Conservation (phyloP, 768 basidiomycete species). For the Scleroderma bovista region DNA sequence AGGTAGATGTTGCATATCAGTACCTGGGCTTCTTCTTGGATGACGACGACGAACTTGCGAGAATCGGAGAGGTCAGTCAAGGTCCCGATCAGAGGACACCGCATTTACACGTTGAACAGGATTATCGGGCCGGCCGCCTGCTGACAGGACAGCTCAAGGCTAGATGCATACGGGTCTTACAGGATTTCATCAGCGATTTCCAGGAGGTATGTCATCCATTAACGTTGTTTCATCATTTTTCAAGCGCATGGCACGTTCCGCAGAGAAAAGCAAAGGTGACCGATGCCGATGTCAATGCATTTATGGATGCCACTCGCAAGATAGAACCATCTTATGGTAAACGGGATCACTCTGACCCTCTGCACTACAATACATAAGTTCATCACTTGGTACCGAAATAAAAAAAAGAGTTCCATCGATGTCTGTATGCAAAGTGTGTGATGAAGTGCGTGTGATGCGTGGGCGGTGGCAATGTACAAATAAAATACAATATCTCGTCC, state of each 20-base stretch:
- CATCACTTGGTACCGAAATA: not conserved
- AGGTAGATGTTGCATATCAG: conserved; percentile 94
- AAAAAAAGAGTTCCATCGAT: not conserved
- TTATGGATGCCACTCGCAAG: conserved; percentile 77
- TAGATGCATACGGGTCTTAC: conserved; percentile 76
- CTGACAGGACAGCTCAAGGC: conserved; percentile 91
- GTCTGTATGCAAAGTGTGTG: not conserved
- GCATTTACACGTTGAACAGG: conserved; percentile 41
- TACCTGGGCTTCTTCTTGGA: conserved; percentile 95
- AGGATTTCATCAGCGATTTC: conserved; percentile 79
- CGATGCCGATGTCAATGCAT: conserved; percentile 64
- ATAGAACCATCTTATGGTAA: conserved; percentile 58
- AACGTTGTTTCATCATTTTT: not conserved
- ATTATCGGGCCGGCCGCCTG: conserved; percentile 83
- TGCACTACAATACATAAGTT: not conserved
- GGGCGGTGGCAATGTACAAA: conserved; percentile 2
- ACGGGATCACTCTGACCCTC: conserved; percentile 7
- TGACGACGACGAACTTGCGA: conserved; percentile 82
- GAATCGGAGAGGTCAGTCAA: conserved; percentile 59
- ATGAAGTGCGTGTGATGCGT: conserved; percentile 2
- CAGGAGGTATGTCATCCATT: conserved; percentile 53
- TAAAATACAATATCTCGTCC: conserved; percentile 4
- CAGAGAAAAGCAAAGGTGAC: conserved; percentile 82
- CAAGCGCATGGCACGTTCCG: conserved; percentile 3
- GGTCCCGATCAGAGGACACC: not conserved